A percentile compares a stretch with the other conserved stretches of the same genome.
phyloP scores from a whole-genome alignment of 768 basidiomycete species.

The Neoboletus magnificus region DNA sequence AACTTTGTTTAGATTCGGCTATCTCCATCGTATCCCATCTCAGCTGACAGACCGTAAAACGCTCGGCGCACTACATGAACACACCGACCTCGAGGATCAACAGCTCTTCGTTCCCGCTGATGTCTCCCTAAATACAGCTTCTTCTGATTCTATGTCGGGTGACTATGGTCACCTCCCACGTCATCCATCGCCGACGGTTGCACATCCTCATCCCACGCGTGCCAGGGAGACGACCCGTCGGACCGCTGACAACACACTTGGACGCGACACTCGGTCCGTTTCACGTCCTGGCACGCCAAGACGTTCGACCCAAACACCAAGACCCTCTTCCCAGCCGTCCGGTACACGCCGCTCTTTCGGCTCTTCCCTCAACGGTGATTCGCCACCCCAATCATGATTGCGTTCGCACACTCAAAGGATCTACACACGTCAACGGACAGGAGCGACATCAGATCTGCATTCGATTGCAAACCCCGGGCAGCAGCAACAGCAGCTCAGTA shows the following conservation, averaged over 20 bases:
- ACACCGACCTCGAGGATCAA: slow-evolving; percentile 57
- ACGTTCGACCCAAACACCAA: slow-evolving; percentile 26
- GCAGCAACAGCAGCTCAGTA: slow-evolving; percentile 18
- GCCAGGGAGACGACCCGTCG: slow-evolving; percentile 20
- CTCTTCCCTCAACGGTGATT: slow-evolving; percentile 48
- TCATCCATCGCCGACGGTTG: slow-evolving; percentile 18
- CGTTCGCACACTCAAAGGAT: slow-evolving; percentile 35
- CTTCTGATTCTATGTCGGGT: neutral
- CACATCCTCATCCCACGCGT: slow-evolving; percentile 30
- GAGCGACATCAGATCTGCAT: slow-evolving; percentile 19
- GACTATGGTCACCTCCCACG: slow-evolving; percentile 9
- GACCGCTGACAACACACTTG: slow-evolving; percentile 6
- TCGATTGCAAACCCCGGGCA: slow-evolving; percentile 19
- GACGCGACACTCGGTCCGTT: slow-evolving; percentile 18
- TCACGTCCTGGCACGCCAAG: slow-evolving; percentile 28
- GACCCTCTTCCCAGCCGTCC: slow-evolving; percentile 31
- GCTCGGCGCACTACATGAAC: slow-evolving; percentile 54
- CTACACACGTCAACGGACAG: slow-evolving; percentile 33
- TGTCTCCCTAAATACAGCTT: slow-evolving; percentile 19
- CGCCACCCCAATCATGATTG: slow-evolving; percentile 38
- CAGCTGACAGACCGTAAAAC: slow-evolving; percentile 57
- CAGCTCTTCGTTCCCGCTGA: slow-evolving; percentile 76
- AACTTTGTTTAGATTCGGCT: slow-evolving; percentile 61
- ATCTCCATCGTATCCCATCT: slow-evolving; percentile 90
- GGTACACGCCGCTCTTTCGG: slow-evolving; percentile 34